Conservation (phyloP, 2,329 filamentous ascomycete species). For the Capronia coronata region DNA sequence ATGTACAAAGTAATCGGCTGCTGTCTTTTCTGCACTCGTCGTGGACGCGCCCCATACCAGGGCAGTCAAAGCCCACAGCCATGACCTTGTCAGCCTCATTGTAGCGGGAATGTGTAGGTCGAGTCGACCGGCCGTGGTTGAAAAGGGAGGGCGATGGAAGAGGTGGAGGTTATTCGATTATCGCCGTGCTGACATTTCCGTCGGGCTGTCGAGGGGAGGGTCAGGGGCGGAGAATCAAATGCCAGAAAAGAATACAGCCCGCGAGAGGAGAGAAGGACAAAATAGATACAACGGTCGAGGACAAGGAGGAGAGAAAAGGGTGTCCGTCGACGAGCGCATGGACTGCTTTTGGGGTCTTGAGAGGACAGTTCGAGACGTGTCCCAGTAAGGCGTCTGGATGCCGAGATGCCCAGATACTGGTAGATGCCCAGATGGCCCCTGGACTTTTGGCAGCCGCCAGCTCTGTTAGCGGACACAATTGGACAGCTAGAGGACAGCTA, state of each 20-base stretch:
- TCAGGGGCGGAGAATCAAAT: not conserved
- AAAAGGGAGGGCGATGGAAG: not conserved
- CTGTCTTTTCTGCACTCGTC: slow-evolving; percentile 48
- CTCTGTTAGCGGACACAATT: no score
- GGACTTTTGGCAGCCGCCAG: not conserved
- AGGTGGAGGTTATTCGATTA: slow-evolving; percentile 5
- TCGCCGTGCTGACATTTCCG: slow-evolving; percentile 18
- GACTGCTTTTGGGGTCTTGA: not conserved
- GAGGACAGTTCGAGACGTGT: not conserved
- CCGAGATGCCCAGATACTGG: not conserved
- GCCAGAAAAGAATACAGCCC: not conserved
- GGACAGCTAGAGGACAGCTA: no score
- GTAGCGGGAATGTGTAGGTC: not conserved
- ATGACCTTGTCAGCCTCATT: slow-evolving; percentile 9
- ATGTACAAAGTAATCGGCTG: slow-evolving; percentile 84
- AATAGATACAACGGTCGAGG: not conserved
- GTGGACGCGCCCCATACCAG: slow-evolving; percentile 4
- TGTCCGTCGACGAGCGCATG: not conserved
- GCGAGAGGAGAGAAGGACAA: not conserved
- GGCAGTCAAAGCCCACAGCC: slow-evolving; percentile 13
- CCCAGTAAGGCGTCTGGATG: no score
- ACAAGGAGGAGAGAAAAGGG: not conserved
- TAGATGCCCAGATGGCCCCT: not conserved
- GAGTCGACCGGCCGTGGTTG: slow-evolving; percentile 1
- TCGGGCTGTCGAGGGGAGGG: not conserved